phyloP scores from a whole-genome alignment of 2,329 filamentous ascomycete genomes.

The Fusarium circinatum region DNA sequence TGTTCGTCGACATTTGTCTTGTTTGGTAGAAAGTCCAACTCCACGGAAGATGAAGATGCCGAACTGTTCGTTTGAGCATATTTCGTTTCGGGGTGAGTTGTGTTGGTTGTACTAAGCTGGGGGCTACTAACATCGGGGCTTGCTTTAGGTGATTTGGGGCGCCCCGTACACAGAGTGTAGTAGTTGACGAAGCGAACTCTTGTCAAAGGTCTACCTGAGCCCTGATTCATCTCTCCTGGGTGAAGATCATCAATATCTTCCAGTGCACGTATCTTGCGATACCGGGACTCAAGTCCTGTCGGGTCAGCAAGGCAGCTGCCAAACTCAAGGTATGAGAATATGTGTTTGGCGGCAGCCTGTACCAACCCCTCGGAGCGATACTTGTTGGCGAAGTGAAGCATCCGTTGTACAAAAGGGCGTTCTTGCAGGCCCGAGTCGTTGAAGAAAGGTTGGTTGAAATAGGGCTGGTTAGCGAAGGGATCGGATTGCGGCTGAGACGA shows the following conservation, averaged over 20 bases:
- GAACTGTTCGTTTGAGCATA: not conserved
- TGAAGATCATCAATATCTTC: conserved; percentile 74
- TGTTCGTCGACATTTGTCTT: not conserved
- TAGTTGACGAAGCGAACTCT: conserved; percentile 88
- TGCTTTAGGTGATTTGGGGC: conserved; percentile 60
- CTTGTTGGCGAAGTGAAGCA: conserved; percentile 83
- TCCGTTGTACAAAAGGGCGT: conserved; percentile 73
- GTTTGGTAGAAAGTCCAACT: conserved; percentile 6
- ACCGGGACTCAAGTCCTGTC: conserved; percentile 73
- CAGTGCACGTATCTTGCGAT: conserved; percentile 73
- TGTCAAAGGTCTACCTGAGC: conserved; percentile 46
- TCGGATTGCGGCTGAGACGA: conserved; percentile 44
- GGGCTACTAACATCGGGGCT: conserved; percentile 27
- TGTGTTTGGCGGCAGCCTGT: conserved; percentile 75
- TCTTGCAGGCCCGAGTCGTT: conserved; percentile 79
- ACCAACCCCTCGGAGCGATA: conserved; percentile 76
- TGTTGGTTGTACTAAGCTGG: not conserved
- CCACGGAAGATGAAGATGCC: not conserved
- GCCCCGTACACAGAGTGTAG: conserved; percentile 85
- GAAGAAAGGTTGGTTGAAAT: conserved; percentile 76
- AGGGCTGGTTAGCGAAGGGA: conserved; percentile 80
- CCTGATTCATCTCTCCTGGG: conserved; percentile 31
- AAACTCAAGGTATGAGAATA: conserved; percentile 86
- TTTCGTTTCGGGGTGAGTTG: not conserved
- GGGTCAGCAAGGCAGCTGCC: conserved; percentile 84